Conservation (phyloP, 352 stramenopile genomes). For the Thalassiosira ordinaria region DNA sequence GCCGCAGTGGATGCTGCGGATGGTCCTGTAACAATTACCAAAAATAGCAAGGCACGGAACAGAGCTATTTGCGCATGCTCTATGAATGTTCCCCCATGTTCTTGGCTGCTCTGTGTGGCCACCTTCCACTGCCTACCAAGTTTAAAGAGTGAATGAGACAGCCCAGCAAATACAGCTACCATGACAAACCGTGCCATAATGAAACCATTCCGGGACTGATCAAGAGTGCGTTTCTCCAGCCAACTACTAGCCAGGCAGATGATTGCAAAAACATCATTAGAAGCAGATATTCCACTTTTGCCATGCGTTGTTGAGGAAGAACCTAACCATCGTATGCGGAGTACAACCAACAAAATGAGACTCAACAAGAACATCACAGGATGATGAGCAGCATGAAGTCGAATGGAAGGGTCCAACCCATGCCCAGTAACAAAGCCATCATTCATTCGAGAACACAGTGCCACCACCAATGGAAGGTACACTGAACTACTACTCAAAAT, state of each 20-base stretch:
- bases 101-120: neutral
- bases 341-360: constrained; percentile 43
- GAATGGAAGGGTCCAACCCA: constrained; percentile 79
- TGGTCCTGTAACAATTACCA: constrained; percentile 81
- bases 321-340: constrained; percentile 38
- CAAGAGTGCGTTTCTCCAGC: constrained; percentile 72
- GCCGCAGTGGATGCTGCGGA: constrained; percentile 62
- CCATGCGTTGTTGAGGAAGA: constrained; percentile 4
- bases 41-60: constrained; percentile 56
- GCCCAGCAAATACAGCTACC: constrained; percentile 44
- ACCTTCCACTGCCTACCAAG: neutral
- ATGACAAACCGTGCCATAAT: constrained; percentile 46
- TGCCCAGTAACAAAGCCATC: constrained; percentile 75
- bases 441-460: constrained; percentile 57
- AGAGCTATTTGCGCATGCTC: constrained; percentile 22
- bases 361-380: constrained; percentile 63
- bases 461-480: constrained; percentile 60
- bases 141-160: constrained; percentile 42
- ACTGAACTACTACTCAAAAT: neutral
- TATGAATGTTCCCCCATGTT: constrained; percentile 12
- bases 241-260: constrained; percentile 65
- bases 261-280: constrained; percentile 57
- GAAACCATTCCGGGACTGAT: constrained; percentile 73
- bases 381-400: constrained; percentile 71
- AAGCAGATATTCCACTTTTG: constrained; percentile 33